Evolutionary conservation across 2,329 filamentous ascomycete genomes (phyloP).

Genomic region (Dactylellina haptotyla): DNA sequence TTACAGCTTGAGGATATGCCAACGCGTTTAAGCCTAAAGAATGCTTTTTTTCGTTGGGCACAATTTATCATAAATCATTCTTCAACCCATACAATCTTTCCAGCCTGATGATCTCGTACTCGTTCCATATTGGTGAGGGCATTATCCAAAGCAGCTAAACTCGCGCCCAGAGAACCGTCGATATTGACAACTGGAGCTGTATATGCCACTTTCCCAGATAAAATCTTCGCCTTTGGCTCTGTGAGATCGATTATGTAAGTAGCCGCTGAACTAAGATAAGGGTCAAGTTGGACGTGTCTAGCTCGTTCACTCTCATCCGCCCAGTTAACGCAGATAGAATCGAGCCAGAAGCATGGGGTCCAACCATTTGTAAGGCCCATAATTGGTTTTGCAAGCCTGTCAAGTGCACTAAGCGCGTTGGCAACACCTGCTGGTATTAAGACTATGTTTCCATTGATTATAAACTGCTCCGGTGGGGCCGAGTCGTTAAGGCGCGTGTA

Average conservation of each 20-base stretch:
- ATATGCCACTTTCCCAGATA: neutral
- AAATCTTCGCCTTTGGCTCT: neutral
- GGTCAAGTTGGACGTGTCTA: neutral
- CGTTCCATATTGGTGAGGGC: neutral
- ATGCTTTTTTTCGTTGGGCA: too few relatives aligned
- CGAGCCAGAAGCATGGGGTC: neutral
- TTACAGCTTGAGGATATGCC: too few relatives aligned
- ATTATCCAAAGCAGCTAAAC: neutral
- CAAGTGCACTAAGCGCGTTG: neutral
- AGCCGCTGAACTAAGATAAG: neutral
- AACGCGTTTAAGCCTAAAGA: too few relatives aligned
- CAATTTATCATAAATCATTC: neutral
- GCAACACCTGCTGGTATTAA: neutral
- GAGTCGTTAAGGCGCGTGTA: neutral
- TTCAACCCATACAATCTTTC: neutral
- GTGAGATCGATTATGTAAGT: neutral
- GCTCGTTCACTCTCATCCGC: neutral
- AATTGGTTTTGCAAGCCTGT: neutral
- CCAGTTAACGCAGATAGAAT: neutral
- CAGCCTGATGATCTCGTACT: neutral
- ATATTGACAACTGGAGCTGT: neutral
- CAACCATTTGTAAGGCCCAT: neutral
- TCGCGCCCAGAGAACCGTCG: neutral
- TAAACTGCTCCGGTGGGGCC: neutral
- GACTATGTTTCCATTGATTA: neutral